Evolutionary conservation across 2,329 filamentous ascomycete genomes (phyloP).

Genomic region (Trichothecium roseum): DNA sequence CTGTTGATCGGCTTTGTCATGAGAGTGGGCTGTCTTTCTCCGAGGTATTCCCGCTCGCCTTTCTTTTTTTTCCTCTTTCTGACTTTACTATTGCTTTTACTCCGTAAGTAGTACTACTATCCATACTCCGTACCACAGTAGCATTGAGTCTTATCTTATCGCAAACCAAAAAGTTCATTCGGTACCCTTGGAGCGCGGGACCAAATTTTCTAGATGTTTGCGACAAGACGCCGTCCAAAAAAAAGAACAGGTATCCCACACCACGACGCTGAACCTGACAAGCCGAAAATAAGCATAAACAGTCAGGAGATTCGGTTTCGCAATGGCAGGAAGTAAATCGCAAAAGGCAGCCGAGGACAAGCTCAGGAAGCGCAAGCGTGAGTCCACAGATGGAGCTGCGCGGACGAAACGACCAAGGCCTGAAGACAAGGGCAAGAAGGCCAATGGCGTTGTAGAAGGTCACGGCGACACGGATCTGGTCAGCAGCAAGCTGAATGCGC

Average conservation of each 20-base stretch:
- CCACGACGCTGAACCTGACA: slow-evolving; percentile 1
- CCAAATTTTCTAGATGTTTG: slow-evolving; percentile 25
- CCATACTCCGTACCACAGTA: too few relatives aligned
- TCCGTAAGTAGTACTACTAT: slow-evolving; percentile 20
- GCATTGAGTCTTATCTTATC: slow-evolving; percentile 30
- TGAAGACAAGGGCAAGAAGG: slow-evolving; percentile 13
- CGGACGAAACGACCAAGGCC: slow-evolving; percentile 27
- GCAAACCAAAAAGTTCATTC: slow-evolving; percentile 24
- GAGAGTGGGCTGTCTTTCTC: slow-evolving; percentile 1
- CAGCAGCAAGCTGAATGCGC: slow-evolving; percentile 13
- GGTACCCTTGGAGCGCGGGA: slow-evolving; percentile 16
- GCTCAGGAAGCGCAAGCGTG: slow-evolving; percentile 37
- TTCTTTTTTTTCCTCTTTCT: slow-evolving; percentile 1
- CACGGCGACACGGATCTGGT: slow-evolving; percentile 5
- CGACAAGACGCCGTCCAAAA: neutral
- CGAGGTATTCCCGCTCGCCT: slow-evolving; percentile 6
- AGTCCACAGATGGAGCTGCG: slow-evolving; percentile 28
- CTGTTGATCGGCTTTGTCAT: neutral
- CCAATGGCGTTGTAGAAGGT: slow-evolving; percentile 10
- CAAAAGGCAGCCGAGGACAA: slow-evolving; percentile 22
- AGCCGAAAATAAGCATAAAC: neutral
- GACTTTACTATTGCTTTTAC: too few relatives aligned
- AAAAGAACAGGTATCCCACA: neutral
- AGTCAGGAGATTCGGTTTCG: slow-evolving; percentile 3
- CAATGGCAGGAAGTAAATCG: slow-evolving; percentile 24